These are phyloP conservation scores for Saturnispora dispora DNA, from an alignment of 805 yeast genomes.

Conservation along the genomic window DNA sequence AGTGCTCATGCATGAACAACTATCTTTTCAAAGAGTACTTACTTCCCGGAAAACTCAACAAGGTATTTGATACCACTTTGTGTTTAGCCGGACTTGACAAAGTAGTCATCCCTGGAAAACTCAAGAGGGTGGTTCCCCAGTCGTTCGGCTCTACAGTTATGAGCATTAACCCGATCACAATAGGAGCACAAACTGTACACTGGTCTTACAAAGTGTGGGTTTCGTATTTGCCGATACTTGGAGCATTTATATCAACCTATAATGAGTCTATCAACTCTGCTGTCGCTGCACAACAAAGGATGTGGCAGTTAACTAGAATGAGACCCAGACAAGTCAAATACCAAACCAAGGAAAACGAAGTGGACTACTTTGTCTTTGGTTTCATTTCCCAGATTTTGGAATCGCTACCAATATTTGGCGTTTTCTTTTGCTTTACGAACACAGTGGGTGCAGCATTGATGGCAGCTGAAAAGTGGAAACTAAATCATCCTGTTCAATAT, in stretches of 20 bases:
- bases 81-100: constrained; percentile 22
- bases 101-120: constrained; percentile 27
- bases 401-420: constrained; percentile 32
- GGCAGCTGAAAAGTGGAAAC: constrained; percentile 31
- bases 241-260: constrained; percentile 15
- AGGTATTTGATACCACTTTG: constrained; percentile 21
- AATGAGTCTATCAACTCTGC: constrained; percentile 17
- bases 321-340: constrained; percentile 23
- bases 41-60: constrained; percentile 20
- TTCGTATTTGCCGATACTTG: constrained; percentile 20
- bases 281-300: constrained; percentile 15
- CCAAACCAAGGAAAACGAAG: constrained; percentile 24
- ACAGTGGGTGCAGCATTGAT: constrained; percentile 58
- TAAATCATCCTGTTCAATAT: background rate
- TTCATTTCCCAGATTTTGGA: constrained; percentile 43
- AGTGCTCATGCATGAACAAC: constrained; percentile 19
- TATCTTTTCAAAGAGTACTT: constrained; percentile 20
- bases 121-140: constrained; percentile 24
- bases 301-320: constrained; percentile 18
- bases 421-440: constrained; percentile 49
- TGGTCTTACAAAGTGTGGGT: constrained; percentile 13
- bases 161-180: constrained; percentile 8
- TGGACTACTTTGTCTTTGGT: constrained; percentile 43
- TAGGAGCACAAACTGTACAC: background rate
- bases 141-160: constrained; percentile 18